These are phyloP conservation scores for Juglanconis oblonga DNA, from an alignment of 2,329 filamentous ascomycete species.

Conservation along the genomic window DNA sequence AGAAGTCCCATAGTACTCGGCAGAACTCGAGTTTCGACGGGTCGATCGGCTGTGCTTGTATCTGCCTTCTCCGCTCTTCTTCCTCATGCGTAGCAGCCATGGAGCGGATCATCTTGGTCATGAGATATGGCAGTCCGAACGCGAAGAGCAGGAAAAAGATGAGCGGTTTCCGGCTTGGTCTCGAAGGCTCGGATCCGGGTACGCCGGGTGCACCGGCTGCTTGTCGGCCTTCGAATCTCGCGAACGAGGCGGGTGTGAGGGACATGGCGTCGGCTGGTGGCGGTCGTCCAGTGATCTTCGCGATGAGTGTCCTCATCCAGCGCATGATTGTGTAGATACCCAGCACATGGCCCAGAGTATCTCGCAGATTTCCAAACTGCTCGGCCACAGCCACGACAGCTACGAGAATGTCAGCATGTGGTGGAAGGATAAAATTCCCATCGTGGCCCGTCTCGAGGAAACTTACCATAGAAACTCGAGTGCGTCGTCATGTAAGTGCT, in stretches of 20 bases:
- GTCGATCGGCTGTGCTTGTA: conserved; percentile 62
- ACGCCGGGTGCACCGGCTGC: conserved; percentile 55
- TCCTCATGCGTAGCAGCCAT: conserved; percentile 83
- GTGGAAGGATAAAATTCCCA: neutral
- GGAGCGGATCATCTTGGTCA: conserved; percentile 90
- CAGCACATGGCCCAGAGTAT: conserved; percentile 87
- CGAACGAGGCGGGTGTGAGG: conserved; percentile 87
- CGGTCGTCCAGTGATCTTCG: conserved; percentile 88
- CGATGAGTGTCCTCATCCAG: conserved; percentile 88
- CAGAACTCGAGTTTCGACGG: conserved; percentile 95
- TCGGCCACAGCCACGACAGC: conserved; percentile 98
- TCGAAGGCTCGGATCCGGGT: conserved; percentile 42
- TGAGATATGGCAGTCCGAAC: conserved; percentile 92
- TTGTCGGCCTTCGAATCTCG: conserved; percentile 75
- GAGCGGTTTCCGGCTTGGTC: conserved; percentile 90
- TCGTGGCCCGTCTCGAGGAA: neutral
- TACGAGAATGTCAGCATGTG: conserved; percentile 15
- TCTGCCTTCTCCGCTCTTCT: conserved; percentile 63
- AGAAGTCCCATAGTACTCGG: conserved; percentile 90
- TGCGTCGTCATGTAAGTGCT: conserved; percentile 99
- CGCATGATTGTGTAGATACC: conserved; percentile 95
- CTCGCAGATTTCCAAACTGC: conserved; percentile 89
- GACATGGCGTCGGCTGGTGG: conserved; percentile 82
- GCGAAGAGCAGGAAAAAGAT: conserved; percentile 93
- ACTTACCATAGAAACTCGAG: conserved; percentile 93